Conservation (phyloP, 345 rosid species). For the Hypericum androsaemum region DNA sequence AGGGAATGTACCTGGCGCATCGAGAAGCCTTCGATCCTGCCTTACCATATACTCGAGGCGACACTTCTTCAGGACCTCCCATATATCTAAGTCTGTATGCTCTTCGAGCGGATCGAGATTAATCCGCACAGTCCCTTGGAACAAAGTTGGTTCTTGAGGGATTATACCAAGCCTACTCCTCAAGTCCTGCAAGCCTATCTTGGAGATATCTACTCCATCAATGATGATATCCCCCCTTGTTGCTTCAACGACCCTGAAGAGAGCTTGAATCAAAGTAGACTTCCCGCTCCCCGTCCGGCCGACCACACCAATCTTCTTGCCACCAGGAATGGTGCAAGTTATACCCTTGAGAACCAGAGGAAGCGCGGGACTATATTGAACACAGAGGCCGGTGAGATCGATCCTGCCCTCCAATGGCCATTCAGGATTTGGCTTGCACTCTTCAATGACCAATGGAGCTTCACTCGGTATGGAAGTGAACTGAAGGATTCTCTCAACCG, state of each 20-base stretch:
- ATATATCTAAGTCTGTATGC: slow-evolving; percentile 70
- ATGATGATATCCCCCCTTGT: slow-evolving; percentile 59
- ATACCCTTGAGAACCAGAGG: slow-evolving; percentile 59
- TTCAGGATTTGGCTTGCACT: slow-evolving; percentile 26
- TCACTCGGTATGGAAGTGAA: slow-evolving; percentile 46
- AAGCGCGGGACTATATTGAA: slow-evolving; percentile 40
- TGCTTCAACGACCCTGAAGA: slow-evolving; percentile 77
- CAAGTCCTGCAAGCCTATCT: slow-evolving; percentile 66
- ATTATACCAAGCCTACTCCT: slow-evolving; percentile 73
- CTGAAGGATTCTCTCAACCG: slow-evolving; percentile 63
- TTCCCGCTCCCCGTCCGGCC: slow-evolving; percentile 95
- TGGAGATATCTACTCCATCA: slow-evolving; percentile 64
- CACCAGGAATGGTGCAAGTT: slow-evolving; percentile 55
- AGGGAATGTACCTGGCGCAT: slow-evolving; percentile 41
- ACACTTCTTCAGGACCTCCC: slow-evolving; percentile 62
- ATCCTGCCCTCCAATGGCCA: slow-evolving; percentile 53
- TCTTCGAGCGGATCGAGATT: slow-evolving; percentile 73
- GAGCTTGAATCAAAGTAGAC: slow-evolving; percentile 78
- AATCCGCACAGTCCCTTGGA: slow-evolving; percentile 72
- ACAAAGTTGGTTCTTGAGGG: slow-evolving; percentile 81
- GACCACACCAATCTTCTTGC: slow-evolving; percentile 67
- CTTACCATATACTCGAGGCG: slow-evolving; percentile 37
- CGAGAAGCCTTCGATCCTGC: slow-evolving; percentile 47
- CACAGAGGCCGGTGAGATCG: slow-evolving; percentile 39
- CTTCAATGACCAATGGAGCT: slow-evolving; percentile 40